A percentile compares a stretch with the other conserved stretches of the same genome.
These are phyloP conservation scores for Salix viminalis DNA, from an alignment of 345 rosid species.

Conservation along the genomic window DNA sequence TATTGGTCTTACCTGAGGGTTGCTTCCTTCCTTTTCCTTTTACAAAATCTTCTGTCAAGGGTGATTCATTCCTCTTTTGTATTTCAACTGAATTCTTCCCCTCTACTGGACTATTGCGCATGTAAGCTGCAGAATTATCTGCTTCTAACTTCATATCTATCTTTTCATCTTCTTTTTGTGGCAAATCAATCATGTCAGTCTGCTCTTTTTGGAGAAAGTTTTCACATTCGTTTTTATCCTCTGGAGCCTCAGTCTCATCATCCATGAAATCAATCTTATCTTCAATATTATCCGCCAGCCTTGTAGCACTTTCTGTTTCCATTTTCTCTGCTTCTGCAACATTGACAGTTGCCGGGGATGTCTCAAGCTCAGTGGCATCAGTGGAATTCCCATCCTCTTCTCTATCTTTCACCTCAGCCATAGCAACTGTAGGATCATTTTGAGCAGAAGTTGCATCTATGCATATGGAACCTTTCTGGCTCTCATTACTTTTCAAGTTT, in stretches of 20 bases:
- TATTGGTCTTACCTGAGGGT: slow-evolving; percentile 27
- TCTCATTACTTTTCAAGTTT: slow-evolving; percentile 35
- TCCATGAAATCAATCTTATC: slow-evolving; percentile 22
- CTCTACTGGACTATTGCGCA: slow-evolving; percentile 15
- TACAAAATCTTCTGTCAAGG: slow-evolving; percentile 12
- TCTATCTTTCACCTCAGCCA: slow-evolving; percentile 22
- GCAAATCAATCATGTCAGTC: slow-evolving; percentile 14
- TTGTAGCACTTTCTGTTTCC: slow-evolving; percentile 12
- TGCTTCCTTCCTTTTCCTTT: slow-evolving; percentile 23
- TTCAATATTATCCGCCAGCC: slow-evolving; percentile 18
- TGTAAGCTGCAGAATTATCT: slow-evolving; percentile 2
- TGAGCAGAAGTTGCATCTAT: slow-evolving; percentile 32
- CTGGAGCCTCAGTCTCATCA: slow-evolving; percentile 53
- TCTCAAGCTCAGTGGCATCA: slow-evolving; percentile 27
- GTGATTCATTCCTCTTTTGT: slow-evolving; percentile 19
- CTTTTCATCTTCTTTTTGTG: slow-evolving; percentile 7
- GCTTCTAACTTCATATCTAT: slow-evolving; percentile 15
- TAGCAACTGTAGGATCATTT: slow-evolving; percentile 20
- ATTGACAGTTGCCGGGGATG: slow-evolving; percentile 21
- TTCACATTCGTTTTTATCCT: slow-evolving; percentile 37
- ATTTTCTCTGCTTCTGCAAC: slow-evolving; percentile 24
- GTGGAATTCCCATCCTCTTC: slow-evolving; percentile 14
- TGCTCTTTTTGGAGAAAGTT: slow-evolving; percentile 22
- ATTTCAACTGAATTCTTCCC: slow-evolving; percentile 15
- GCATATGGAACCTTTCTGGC: slow-evolving; percentile 58